These are phyloP conservation scores for Ceratobasidium theobromae DNA, from an alignment of 1,284 basidiomycete species.

Conservation along the genomic window DNA sequence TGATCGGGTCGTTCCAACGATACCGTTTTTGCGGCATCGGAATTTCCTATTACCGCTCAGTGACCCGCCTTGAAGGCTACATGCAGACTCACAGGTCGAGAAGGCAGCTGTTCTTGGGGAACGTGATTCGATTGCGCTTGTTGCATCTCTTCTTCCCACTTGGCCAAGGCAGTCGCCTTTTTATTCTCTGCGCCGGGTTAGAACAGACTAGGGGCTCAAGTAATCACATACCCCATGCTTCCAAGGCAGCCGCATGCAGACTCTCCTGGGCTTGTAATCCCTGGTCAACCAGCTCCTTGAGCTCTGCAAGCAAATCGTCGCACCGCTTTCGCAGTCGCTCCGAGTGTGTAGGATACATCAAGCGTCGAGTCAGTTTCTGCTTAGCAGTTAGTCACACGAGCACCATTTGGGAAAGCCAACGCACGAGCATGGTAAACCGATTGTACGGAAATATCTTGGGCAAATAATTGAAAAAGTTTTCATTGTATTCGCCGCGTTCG, in stretches of 20 bases:
- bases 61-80: not conserved
- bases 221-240: conserved; percentile 59
- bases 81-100: not conserved
- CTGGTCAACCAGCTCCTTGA: conserved; percentile 57
- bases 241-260: conserved; percentile 60
- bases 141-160: conserved; percentile 25
- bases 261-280: conserved; percentile 74
- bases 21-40: conserved; percentile 62
- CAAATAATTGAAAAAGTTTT: conserved; percentile 88
- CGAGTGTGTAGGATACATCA: conserved; percentile 69
- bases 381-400: not conserved
- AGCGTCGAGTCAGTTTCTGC: conserved; percentile 81
- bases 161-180: conserved; percentile 7
- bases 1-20: conserved; percentile 73
- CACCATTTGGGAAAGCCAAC: conserved; percentile 41
- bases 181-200: conserved; percentile 5
- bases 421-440: conserved; percentile 80
- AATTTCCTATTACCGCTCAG: not conserved
- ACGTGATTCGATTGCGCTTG: conserved; percentile 12
- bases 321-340: conserved; percentile 62
- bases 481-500: conserved; percentile 82
- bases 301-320: conserved; percentile 61
- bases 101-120: conserved; percentile 17
- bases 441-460: conserved; percentile 90
- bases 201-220: not conserved